Base-by-base conservation (phyloP, 2,329 filamentous ascomycete species). In the Alternaria novae-zelandiae region DNA sequence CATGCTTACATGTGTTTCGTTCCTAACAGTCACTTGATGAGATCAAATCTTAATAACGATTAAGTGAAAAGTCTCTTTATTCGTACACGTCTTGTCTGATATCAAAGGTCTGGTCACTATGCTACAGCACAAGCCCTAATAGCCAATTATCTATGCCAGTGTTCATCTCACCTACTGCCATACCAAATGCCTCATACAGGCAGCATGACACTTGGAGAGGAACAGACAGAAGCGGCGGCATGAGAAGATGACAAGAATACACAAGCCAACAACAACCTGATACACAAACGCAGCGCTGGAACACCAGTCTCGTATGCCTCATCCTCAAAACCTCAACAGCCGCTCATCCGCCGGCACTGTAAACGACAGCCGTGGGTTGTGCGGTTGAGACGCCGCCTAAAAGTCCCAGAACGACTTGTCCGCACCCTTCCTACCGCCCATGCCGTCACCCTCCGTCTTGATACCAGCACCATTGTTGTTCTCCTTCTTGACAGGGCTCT, bases 371-470 rank as follows among this genome's bases (percentile, higher is more conserved):
- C 54, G 41, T 30, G 36, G 36, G 54, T 28, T 32, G 4, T 17
- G 17, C 23, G 41, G 17, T 25, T n/a, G 30, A 47, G 17, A 36
- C 26, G 44, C 49, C 15, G n/a, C 30, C 36, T 71, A 77, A 54
- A 77, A 77, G 60, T 77, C 74, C 74, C 74, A 77, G 59, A 75
- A 76, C 13, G 65, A 68, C 30, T 70, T 63, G 9, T 63, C 72
- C 6, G 73, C 59, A 43, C 70, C 77, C 65, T 79, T 80, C 45
- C 75, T 72, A 1, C 80, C 79, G 3, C 80, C 79, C 79, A 81
- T 82, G 17, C 80, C 80, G 54, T 82, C 74, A 7, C 79, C 78
- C n/a, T 65, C 66, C 12, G 70, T 77, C 65, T 80, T 81, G 57
- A 78, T 78, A 50, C 74, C 73, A 15, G 51, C 65, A 43, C 30